These are phyloP conservation scores for Aspergillus panamensis DNA, from an alignment of 495 filamentous ascomycete species.

Conservation along the genomic window DNA sequence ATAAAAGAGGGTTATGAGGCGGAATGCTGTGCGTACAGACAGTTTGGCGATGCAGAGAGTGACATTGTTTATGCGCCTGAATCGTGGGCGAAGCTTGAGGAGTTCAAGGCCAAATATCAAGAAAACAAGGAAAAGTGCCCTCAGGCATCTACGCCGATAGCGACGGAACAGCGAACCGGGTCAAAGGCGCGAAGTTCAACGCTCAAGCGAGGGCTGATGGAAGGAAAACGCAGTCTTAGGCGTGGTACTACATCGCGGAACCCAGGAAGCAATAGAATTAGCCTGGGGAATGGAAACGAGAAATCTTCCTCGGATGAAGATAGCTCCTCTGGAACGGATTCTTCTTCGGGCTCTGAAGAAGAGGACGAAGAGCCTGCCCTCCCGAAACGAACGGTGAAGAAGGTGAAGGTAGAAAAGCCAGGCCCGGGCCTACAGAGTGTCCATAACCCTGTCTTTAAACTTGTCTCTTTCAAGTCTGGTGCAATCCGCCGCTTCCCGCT, in stretches of 20 bases:
- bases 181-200: too few relatives aligned
- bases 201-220: too few relatives aligned
- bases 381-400: not conserved
- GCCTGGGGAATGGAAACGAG: not conserved
- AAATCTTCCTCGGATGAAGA: not conserved
- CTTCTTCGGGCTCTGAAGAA: not conserved
- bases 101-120: not conserved
- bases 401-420: not conserved
- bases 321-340: not conserved
- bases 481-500: constrained; percentile 17
- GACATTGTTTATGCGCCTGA: constrained; percentile 7
- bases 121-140: not conserved
- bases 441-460: constrained; percentile 11
- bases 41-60: not conserved
- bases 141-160: not conserved
- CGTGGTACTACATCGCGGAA: not conserved
- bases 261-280: not conserved
- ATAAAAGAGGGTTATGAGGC: not conserved
- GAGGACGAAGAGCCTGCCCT: not conserved
- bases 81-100: not conserved
- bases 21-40: constrained; percentile 3
- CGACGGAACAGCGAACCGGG: not conserved
- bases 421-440: not conserved
- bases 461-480: constrained; percentile 12
- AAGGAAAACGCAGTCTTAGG: too few relatives aligned